phyloP scores from a whole-genome alignment of 352 stramenopile species.

The Globisporangium takayamanum region DNA sequence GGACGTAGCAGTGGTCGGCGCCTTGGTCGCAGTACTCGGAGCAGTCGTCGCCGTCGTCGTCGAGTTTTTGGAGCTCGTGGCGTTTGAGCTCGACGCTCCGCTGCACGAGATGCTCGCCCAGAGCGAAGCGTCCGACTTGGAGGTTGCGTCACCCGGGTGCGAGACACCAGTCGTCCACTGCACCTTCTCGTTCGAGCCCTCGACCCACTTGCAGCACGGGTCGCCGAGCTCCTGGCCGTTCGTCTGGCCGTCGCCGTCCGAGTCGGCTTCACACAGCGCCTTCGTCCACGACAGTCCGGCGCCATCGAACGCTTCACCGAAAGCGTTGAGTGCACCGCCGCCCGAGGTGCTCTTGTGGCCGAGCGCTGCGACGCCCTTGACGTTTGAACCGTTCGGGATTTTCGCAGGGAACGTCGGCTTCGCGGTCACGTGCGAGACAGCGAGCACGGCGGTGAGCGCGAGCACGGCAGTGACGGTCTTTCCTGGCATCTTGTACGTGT shows the following conservation, averaged over 20 bases:
- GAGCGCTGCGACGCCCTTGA: conserved; percentile 18
- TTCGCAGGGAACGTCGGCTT: not conserved
- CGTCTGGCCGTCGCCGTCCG: conserved; percentile 37
- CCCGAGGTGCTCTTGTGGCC: conserved; percentile 28
- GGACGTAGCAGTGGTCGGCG: not conserved
- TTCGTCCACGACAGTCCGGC: conserved; percentile 19
- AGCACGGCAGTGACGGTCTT: not conserved
- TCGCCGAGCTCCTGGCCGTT: conserved; percentile 60
- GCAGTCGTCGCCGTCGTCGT: not conserved
- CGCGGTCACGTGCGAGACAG: conserved; percentile 1
- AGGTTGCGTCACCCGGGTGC: conserved; percentile 15
- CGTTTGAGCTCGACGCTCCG: not conserved
- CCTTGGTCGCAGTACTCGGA: not conserved
- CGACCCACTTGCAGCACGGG: conserved; percentile 31
- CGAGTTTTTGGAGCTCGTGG: not conserved
- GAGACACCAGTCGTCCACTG: conserved; percentile 12
- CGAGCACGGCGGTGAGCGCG: not conserved
- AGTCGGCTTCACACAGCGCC: conserved; percentile 31
- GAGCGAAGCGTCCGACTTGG: conserved; percentile 18
- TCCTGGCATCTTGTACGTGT: conserved; percentile 2
- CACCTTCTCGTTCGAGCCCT: conserved; percentile 14
- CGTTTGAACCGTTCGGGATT: conserved; percentile 25
- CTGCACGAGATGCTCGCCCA: conserved; percentile 8
- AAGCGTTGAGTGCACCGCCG: conserved; percentile 23
- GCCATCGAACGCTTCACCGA: conserved; percentile 20